A percentile compares a stretch with the other conserved stretches of the same genome.
Conservation (phyloP, 495 filamentous ascomycete species). For the Hypoxylon fuscum region DNA sequence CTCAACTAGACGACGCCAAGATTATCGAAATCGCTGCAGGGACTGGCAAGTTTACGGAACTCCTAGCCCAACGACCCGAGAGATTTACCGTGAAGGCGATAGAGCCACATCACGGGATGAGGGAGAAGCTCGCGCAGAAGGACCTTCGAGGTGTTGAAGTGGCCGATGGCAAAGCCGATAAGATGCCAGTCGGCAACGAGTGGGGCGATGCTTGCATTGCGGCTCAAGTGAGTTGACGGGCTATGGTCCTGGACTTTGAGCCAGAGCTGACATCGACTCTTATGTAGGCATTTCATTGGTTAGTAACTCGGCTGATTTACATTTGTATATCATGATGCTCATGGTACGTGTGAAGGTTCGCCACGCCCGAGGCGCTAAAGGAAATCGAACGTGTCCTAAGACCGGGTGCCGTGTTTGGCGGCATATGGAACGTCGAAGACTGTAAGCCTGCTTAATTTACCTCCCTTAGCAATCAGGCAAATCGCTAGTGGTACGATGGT, state of each 20-base stretch:
- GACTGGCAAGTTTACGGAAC: conserved; percentile 72
- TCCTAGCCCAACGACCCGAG: conserved; percentile 62
- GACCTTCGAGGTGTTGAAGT: conserved; percentile 58
- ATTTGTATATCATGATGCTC: too few species aligned
- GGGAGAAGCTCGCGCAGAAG: conserved; percentile 63
- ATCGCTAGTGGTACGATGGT: conserved; percentile 8
- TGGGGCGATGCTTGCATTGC: conserved; percentile 70
- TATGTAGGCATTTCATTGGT: conserved; percentile 68
- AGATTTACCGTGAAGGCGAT: conserved; percentile 65
- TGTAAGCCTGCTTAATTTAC: conserved; percentile 60
- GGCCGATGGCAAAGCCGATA: conserved; percentile 61
- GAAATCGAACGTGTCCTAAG: conserved; percentile 67
- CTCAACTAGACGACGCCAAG: conserved; percentile 49
- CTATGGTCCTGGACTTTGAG: conserved; percentile 12
- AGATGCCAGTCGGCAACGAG: conserved; percentile 61
- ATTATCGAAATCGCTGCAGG: conserved; percentile 72
- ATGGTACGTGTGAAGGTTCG: conserved; percentile 72
- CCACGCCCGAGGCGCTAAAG: conserved; percentile 61
- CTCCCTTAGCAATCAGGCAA: too few species aligned
- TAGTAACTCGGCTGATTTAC: conserved; percentile 9
- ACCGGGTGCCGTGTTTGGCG: conserved; percentile 60
- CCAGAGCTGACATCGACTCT: conserved; percentile 2
- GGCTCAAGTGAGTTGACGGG: conserved; percentile 63
- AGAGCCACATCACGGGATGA: conserved; percentile 70
- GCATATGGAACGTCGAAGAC: conserved; percentile 75